A percentile compares a stretch with the other conserved stretches of the same genome.
Conservation (phyloP, 2,329 filamentous ascomycete genomes). For the Hirsutella rhossiliensis region DNA sequence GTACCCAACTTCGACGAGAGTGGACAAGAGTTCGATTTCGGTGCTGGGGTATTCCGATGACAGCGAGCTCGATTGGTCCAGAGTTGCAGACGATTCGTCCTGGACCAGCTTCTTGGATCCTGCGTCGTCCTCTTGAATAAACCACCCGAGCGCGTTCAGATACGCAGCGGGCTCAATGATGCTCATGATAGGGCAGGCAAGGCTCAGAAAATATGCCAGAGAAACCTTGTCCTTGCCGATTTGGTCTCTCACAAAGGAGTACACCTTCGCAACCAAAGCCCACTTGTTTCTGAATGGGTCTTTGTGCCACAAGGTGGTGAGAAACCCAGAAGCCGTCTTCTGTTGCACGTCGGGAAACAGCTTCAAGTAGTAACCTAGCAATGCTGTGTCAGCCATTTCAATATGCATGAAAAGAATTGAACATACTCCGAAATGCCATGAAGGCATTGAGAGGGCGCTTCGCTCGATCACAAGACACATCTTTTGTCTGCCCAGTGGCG, state of each 20-base stretch:
- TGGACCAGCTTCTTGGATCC: slow-evolving; percentile 8
- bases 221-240: slow-evolving; percentile 31
- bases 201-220: slow-evolving; percentile 32
- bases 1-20: slow-evolving; percentile 13
- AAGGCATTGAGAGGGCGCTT: slow-evolving; percentile 19
- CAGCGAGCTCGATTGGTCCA: slow-evolving; percentile 1
- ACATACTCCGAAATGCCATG: slow-evolving; percentile 20
- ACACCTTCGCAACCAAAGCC: slow-evolving; percentile 40
- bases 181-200: slow-evolving; percentile 32
- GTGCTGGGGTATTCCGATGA: slow-evolving; percentile 10
- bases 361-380: slow-evolving; percentile 31
- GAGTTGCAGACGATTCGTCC: slow-evolving; percentile 1
- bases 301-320: slow-evolving; percentile 35
- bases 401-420: neutral
- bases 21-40: slow-evolving; percentile 15
- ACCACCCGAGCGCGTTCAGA: slow-evolving; percentile 33
- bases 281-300: slow-evolving; percentile 39
- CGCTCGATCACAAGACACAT: slow-evolving; percentile 4
- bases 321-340: slow-evolving; percentile 37
- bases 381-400: slow-evolving; percentile 1
- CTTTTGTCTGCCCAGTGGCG: neutral
- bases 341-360: slow-evolving; percentile 34
- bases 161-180: slow-evolving; percentile 32
- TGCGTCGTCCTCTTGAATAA: slow-evolving; percentile 18
- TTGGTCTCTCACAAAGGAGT: slow-evolving; percentile 39